Percentiles rank a stretch among this genome's conserved stretches.
These are phyloP conservation scores for Xylariales sp. DNA, from an alignment of 2,329 filamentous ascomycete genomes.

Conservation along the genomic window DNA sequence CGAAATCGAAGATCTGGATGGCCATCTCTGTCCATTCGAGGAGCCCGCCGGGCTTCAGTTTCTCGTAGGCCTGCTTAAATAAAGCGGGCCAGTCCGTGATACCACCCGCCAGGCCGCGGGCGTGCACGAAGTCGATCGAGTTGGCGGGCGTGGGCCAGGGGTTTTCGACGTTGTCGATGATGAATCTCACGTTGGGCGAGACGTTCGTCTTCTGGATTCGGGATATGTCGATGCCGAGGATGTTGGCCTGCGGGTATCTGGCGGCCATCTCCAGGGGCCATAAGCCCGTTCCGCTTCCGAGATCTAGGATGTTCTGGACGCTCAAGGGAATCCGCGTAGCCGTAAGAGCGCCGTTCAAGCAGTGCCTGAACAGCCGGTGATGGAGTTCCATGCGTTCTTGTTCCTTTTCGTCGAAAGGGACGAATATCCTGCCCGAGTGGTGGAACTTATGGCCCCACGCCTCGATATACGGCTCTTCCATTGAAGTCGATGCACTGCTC, in stretches of 20 bases:
- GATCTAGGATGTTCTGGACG: constrained; percentile 53
- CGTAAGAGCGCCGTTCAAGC: constrained; percentile 48
- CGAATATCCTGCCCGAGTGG: constrained; percentile 46
- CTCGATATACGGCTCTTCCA: constrained; percentile 41
- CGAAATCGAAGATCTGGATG: constrained; percentile 55
- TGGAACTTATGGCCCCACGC: constrained; percentile 48
- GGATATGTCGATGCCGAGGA: constrained; percentile 57
- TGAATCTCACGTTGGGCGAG: constrained; percentile 69
- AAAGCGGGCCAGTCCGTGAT: constrained; percentile 56
- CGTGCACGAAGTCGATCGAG: constrained; percentile 57
- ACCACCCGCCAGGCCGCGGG: constrained; percentile 59
- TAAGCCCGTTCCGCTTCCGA: constrained; percentile 57
- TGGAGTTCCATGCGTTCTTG: constrained; percentile 45
- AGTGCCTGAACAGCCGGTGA: constrained; percentile 45
- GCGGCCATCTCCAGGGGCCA: constrained; percentile 59
- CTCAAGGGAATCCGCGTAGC: constrained; percentile 46
- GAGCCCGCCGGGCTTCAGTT: constrained; percentile 58
- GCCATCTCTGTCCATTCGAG: constrained; percentile 58
- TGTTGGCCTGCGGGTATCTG: constrained; percentile 53
- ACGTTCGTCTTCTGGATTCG: constrained; percentile 58
- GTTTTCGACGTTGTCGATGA: constrained; percentile 68
- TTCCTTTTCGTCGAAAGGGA: constrained; percentile 48
- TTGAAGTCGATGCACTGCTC: constrained; percentile 31
- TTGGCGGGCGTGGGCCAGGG: constrained; percentile 51
- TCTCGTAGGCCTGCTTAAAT: constrained; percentile 52